Conservation (phyloP, 2,329 filamentous ascomycete genomes). For the Paecilomyces dactylethromorphus region DNA sequence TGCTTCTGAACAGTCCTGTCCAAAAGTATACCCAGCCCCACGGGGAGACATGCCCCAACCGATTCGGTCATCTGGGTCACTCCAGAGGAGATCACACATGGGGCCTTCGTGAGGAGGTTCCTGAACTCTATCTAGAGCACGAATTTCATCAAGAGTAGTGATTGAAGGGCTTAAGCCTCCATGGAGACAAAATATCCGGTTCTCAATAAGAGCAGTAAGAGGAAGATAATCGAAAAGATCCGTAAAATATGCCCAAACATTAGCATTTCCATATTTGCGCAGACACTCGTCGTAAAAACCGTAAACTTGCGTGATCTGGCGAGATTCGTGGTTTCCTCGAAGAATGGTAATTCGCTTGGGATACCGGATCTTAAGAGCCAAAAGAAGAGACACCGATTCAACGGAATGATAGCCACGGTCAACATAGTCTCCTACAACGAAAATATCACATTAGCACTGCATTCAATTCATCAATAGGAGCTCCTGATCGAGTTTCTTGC, state of each 20-base stretch:
- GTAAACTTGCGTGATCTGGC: conserved; percentile 94
- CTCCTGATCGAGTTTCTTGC: conserved; percentile 41
- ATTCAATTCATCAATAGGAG: neutral
- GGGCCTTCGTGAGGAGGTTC: conserved; percentile 91
- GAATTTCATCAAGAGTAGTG: conserved; percentile 82
- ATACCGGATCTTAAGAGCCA: conserved; percentile 90
- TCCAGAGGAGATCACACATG: conserved; percentile 93
- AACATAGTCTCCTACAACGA: conserved; percentile 73
- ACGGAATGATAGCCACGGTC: conserved; percentile 94
- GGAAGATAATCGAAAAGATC: conserved; percentile 95
- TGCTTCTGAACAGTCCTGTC: conserved; percentile 87
- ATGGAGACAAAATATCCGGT: conserved; percentile 93
- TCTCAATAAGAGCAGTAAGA: conserved; percentile 86
- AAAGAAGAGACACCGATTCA: conserved; percentile 38
- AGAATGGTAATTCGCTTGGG: conserved; percentile 91
- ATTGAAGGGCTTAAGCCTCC: conserved; percentile 84
- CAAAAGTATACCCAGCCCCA: conserved; percentile 83
- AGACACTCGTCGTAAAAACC: conserved; percentile 96
- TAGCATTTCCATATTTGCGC: conserved; percentile 91
- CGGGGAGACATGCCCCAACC: conserved; percentile 87
- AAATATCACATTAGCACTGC: conserved; percentile 9
- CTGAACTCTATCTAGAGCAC: conserved; percentile 82
- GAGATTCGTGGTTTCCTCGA: conserved; percentile 90
- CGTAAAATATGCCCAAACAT: conserved; percentile 94
- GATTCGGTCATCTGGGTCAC: conserved; percentile 84